These are phyloP conservation scores for Trichoderma erinaceum DNA, from an alignment of 495 filamentous ascomycete species.

Conservation along the genomic window DNA sequence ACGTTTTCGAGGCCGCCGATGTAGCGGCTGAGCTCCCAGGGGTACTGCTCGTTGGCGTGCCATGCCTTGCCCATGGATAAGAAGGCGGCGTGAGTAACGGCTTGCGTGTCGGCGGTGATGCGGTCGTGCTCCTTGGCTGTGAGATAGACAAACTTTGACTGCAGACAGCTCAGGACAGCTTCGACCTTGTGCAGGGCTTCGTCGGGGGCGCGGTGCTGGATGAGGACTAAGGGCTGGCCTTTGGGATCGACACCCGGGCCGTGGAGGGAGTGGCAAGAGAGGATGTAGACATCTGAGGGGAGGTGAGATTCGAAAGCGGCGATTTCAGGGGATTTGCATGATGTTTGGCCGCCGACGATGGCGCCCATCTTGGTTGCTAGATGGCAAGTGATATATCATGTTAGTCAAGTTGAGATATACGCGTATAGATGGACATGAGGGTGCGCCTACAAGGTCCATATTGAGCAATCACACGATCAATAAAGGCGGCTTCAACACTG, in stretches of 20 bases:
- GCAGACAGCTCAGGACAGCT: constrained; percentile 70
- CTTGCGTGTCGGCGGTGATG: constrained; percentile 96
- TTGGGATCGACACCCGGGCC: constrained; percentile 82
- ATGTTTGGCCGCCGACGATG: constrained; percentile 95
- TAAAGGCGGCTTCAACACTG: constrained; percentile 88
- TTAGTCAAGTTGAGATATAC: constrained; percentile 16
- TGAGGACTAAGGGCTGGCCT: constrained; percentile 85
- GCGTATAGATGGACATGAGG: constrained; percentile 17
- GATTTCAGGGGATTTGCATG: constrained; percentile 96
- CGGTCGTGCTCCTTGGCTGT: constrained; percentile 84
- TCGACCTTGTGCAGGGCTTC: constrained; percentile 72
- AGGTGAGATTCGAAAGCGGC: constrained; percentile 86
- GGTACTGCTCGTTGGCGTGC: constrained; percentile 87
- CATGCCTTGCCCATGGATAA: constrained; percentile 95
- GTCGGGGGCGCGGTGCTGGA: constrained; percentile 82
- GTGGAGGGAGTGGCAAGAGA: constrained; percentile 95
- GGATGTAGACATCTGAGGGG: constrained; percentile 81
- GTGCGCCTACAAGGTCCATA: constrained; percentile 81
- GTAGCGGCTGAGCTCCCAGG: constrained; percentile 91
- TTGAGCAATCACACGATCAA: constrained; percentile 73
- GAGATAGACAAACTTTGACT: constrained; percentile 76
- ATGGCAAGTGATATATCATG: background rate
- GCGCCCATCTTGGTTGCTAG: constrained; percentile 87
- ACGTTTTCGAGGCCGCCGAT: constrained; percentile 97
- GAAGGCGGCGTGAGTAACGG: constrained; percentile 95